phyloP scores from a whole-genome alignment of 805 yeast genomes.

The Brettanomyces bruxellensis region DNA sequence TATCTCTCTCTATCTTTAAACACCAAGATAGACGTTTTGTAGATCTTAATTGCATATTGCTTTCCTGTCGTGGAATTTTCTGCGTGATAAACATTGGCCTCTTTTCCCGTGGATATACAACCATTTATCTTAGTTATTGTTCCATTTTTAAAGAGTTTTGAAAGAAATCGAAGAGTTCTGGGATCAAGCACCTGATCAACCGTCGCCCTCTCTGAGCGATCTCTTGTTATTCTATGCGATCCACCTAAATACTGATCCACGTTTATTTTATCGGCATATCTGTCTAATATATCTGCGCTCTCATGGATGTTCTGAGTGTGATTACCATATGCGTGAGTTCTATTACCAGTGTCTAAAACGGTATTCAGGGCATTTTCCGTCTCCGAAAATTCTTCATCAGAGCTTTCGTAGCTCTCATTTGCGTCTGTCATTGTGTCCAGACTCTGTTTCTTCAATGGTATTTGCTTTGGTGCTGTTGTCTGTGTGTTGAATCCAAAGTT shows the following conservation, averaged over 20 bases:
- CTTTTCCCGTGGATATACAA: constrained; percentile 93
- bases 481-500: too few relatives aligned
- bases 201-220: constrained; percentile 90
- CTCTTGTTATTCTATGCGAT: constrained; percentile 56
- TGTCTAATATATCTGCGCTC: constrained; percentile 45
- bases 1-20: constrained; percentile 94
- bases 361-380: too few relatives aligned
- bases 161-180: constrained; percentile 75
- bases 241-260: constrained; percentile 46
- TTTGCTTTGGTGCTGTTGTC: too few relatives aligned
- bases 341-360: too few relatives aligned
- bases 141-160: constrained; percentile 76
- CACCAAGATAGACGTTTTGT: constrained; percentile 93
- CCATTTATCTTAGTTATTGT: constrained; percentile 82
- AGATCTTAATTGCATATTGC: constrained; percentile 85
- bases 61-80: constrained; percentile 32
- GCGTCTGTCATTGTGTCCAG: too few relatives aligned
- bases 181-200: constrained; percentile 97
- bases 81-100: constrained; percentile 96
- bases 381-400: too few relatives aligned
- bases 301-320: constrained; percentile 18
- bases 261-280: constrained; percentile 56
- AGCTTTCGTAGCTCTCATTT: too few relatives aligned
- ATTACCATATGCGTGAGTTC: neutral
- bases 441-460: too few relatives aligned